Conservation (phyloP, 164 flowering plant species). For the Chloranthus sessilifolius region DNA sequence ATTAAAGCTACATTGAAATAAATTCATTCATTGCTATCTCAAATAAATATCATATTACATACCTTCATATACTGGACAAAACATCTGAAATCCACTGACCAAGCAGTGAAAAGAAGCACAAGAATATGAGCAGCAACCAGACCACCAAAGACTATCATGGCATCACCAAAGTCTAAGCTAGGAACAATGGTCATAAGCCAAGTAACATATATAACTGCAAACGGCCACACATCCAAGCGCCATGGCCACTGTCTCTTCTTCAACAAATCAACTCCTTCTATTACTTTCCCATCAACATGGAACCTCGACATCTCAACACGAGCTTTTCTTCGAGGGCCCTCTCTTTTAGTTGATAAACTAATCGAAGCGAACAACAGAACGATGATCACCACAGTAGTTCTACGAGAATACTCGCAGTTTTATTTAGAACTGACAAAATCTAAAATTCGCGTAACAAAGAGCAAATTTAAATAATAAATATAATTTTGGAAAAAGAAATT, state of each 20-base stretch:
- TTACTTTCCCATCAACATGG: constrained; percentile 78
- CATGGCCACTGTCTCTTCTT: constrained; percentile 62
- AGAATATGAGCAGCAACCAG: constrained; percentile 51
- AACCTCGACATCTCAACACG: constrained; percentile 53
- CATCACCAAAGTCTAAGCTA: constrained; percentile 61
- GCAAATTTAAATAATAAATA: too few relatives aligned
- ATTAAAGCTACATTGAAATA: too few relatives aligned
- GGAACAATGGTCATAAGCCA: constrained; percentile 57
- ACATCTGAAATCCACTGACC: constrained; percentile 92
- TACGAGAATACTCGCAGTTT: too few relatives aligned
- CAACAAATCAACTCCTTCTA: constrained; percentile 68
- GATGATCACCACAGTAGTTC: too few relatives aligned
- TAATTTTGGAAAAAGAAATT: too few relatives aligned
- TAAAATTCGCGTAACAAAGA: too few relatives aligned
- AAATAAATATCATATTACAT: constrained; percentile 7
- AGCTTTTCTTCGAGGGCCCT: too few relatives aligned
- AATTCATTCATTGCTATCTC: too few relatives aligned
- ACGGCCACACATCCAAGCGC: constrained; percentile 87
- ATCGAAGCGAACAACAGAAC: too few relatives aligned
- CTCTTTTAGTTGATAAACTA: too few relatives aligned
- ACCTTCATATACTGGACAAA: constrained; percentile 78
- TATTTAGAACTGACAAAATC: too few relatives aligned
- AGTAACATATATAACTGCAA: constrained; percentile 47
- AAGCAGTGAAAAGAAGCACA: constrained; percentile 76
- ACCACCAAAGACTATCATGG: constrained; percentile 63